phyloP scores from a whole-genome alignment of 352 stramenopile species.

The Hyaloperonospora arabidopsidis region DNA sequence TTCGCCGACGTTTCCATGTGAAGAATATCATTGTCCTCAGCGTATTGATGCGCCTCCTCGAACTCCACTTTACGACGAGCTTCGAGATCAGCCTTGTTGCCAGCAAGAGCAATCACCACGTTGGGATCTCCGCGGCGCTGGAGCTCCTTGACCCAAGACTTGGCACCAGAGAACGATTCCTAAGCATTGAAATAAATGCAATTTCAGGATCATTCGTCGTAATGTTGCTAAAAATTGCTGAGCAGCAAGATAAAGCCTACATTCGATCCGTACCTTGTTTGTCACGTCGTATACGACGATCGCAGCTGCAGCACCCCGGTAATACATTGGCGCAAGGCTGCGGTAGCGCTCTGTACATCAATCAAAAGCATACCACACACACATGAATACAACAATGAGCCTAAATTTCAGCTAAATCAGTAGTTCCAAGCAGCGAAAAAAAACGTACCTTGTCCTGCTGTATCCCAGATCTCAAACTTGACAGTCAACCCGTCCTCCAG shows the following conservation, averaged over 20 bases:
- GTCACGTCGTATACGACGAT: slow-evolving; percentile 97
- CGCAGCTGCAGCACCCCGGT: slow-evolving; percentile 90
- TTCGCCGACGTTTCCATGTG: slow-evolving; percentile 99
- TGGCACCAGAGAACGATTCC: slow-evolving; percentile 96
- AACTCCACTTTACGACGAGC: slow-evolving; percentile 94
- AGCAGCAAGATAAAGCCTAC: not conserved
- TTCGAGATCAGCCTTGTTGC: slow-evolving; percentile 99
- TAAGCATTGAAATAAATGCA: slow-evolving; percentile 19
- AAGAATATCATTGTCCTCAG: slow-evolving; percentile 97
- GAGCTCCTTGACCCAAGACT: slow-evolving; percentile 99
- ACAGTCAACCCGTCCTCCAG: slow-evolving; percentile 96
- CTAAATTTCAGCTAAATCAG: not conserved
- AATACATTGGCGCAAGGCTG: slow-evolving; percentile 97
- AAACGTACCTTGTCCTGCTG: slow-evolving; percentile 86
- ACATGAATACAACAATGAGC: slow-evolving; percentile 7
- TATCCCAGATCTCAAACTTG: slow-evolving; percentile 99
- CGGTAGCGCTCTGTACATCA: slow-evolving; percentile 87
- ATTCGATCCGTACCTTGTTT: slow-evolving; percentile 75
- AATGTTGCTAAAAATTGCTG: not conserved
- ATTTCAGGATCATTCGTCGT: too few relatives aligned
- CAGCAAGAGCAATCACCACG: slow-evolving; percentile 93
- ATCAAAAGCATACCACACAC: not conserved
- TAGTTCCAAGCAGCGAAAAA: not conserved
- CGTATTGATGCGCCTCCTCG: slow-evolving; percentile 96
- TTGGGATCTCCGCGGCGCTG: slow-evolving; percentile 97